phyloP scores from a whole-genome alignment of 305 asterid genomes.

The Rubia tinctorum region DNA sequence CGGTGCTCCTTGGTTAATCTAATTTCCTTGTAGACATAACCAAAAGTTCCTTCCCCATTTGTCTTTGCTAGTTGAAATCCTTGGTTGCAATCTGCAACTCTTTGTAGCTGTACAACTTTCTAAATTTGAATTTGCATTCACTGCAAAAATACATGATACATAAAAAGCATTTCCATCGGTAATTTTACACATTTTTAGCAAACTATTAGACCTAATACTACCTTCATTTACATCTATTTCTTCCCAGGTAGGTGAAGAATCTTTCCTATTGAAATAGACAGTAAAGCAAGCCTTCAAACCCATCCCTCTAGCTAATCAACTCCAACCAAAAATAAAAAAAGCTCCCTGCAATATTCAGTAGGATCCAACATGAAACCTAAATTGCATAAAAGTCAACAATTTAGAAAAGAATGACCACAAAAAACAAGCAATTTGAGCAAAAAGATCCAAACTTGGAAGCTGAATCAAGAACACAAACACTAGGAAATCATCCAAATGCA shows the following conservation, averaged over 20 bases:
- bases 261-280: conserved; percentile 35
- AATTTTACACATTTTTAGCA: neutral
- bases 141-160: conserved; percentile 6
- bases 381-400: neutral
- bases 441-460: neutral
- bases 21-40: conserved; percentile 78
- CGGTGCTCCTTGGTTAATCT: too few relatives aligned
- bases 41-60: conserved; percentile 89
- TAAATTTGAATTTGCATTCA: conserved; percentile 52
- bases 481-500: neutral
- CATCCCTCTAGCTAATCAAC: conserved; percentile 9
- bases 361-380: neutral
- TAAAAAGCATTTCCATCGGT: neutral
- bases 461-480: neutral
- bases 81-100: conserved; percentile 67
- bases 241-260: conserved; percentile 25
- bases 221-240: conserved; percentile 51
- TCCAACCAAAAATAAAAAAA: conserved; percentile 14
- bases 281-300: conserved; percentile 43
- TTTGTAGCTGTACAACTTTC: conserved; percentile 54
- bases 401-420: neutral
- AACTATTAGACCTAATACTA: conserved; percentile 18
- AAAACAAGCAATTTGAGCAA: neutral
- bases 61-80: conserved; percentile 54
- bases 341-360: neutral